Percentiles rank a stretch among this genome's conserved stretches.
phyloP scores from a whole-genome alignment of 2,329 filamentous ascomycete species.

The Eutypella sp. region DNA sequence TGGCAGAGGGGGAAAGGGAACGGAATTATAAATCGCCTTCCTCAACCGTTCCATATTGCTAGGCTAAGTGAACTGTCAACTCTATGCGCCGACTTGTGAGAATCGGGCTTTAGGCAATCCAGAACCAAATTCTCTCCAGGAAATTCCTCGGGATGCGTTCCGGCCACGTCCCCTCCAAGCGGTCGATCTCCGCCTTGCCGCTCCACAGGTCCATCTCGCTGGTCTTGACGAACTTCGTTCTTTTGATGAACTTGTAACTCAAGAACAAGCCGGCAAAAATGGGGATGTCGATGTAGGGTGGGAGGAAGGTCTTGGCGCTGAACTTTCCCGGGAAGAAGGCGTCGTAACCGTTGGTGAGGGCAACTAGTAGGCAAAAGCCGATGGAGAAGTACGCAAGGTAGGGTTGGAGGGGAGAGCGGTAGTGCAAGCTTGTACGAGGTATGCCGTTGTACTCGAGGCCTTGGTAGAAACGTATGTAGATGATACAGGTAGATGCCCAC shows the following conservation, averaged over 20 bases:
- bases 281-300: conserved; percentile 64
- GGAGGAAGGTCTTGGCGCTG: conserved; percentile 51
- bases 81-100: too few species aligned
- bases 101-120: conserved; percentile 34
- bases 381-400: conserved; percentile 63
- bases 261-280: conserved; percentile 60
- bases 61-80: too few species aligned
- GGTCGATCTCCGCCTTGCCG: conserved; percentile 34
- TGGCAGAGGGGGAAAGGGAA: too few species aligned
- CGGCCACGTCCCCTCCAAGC: conserved; percentile 32
- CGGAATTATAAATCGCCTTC: too few species aligned
- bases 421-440: conserved; percentile 58
- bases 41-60: too few species aligned
- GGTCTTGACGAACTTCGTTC: conserved; percentile 42
- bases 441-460: conserved; percentile 62
- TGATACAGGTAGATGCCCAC: conserved; percentile 62
- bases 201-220: conserved; percentile 37
- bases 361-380: conserved; percentile 57
- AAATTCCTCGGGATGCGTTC: conserved; percentile 31
- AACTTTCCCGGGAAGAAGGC: conserved; percentile 59
- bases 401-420: conserved; percentile 62
- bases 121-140: conserved; percentile 35
- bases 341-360: conserved; percentile 67
- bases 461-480: conserved; percentile 65
- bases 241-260: conserved; percentile 63